Base-by-base conservation (phyloP, 2,329 filamentous ascomycete genomes). In the Hansfordia pulvinata region DNA sequence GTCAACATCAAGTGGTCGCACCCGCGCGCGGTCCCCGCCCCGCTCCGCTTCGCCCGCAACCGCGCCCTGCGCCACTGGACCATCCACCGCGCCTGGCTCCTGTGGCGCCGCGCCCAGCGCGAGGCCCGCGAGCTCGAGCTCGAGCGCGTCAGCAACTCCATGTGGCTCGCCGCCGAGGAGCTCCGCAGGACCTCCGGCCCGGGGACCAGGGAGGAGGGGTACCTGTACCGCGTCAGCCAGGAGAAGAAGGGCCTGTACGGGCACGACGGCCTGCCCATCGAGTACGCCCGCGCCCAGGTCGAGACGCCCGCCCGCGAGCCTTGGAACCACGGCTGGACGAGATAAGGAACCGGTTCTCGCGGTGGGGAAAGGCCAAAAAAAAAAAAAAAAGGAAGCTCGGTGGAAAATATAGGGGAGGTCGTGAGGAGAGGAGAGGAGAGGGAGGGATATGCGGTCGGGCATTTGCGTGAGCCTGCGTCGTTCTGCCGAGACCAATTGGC, bases 251-350 rank as follows among this genome's bases (percentile, higher is more conserved):
- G 81, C 6, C 62, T 93, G 11, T 93, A 79, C 60, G 62, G 67
- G 19, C 61, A 65, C 25, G 64, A 75, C 27, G 72, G 75, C 32
- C 66, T 94, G 30, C 90, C 90, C 10, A 86, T 96, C 44, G 90
- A 98, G 64, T 94, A 93, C 62, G 80, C 80, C 16, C 62, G 81
- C 37, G 62, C 71, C 35, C 80, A 93, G 66, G 88, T 81, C 17
- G 88, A 96, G 47, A 83, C 71, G 26, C 88, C 88, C 6, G 61
- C 64, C 1, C 66, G 64, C 44, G 71, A 77, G 39, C 72, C 83
- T n/a, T 98, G 88, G 85, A 90, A 96, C 58, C 76, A 93, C 56
- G 77, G 62, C 9, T 98, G 90, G 90, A 93, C 75, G 60, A 69
- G 76, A 54, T 60, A 46, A 42, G 42, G 3, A 17, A 24, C 17